Conservation (phyloP, 345 rosid genomes). For the Barbarea vulgaris region DNA sequence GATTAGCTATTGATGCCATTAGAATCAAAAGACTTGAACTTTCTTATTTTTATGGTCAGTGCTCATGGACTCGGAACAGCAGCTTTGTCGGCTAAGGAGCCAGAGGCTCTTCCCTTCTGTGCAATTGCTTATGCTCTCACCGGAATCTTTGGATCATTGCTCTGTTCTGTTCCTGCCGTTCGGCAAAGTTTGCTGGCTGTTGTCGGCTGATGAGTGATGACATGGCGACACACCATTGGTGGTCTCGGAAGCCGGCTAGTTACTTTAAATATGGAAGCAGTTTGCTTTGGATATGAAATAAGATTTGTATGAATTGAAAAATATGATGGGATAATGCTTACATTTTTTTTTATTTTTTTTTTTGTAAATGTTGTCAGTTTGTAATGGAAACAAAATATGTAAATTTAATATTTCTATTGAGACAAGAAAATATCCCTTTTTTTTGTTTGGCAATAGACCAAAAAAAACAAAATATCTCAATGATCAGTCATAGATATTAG, state of each 20-base stretch:
- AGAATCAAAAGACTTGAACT: neutral
- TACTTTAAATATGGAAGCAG: neutral
- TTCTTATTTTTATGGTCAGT: slow-evolving; percentile 44
- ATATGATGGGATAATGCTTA: neutral
- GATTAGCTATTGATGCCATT: neutral
- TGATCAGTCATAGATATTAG: neutral
- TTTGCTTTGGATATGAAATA: slow-evolving; percentile 10
- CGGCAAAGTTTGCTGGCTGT: slow-evolving; percentile 82
- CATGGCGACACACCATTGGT: slow-evolving; percentile 4
- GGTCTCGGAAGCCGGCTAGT: neutral
- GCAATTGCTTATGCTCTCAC: slow-evolving; percentile 96
- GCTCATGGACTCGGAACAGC: slow-evolving; percentile 99
- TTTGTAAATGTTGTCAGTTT: slow-evolving; percentile 29
- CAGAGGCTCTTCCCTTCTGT: slow-evolving; percentile 95
- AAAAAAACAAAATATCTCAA: neutral
- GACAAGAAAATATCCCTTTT: neutral
- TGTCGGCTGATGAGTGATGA: slow-evolving; percentile 52
- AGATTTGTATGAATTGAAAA: neutral
- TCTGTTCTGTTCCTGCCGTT: slow-evolving; percentile 84
- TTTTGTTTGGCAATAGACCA: neutral
- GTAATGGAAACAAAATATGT: slow-evolving; percentile 4
- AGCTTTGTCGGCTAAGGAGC: slow-evolving; percentile 94
- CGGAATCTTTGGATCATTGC: slow-evolving; percentile 82
- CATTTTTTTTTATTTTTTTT: neutral
- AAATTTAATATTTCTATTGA: neutral